Base-by-base conservation (phyloP, 164 flowering plant species). In the Vitis rotundifolia region DNA sequence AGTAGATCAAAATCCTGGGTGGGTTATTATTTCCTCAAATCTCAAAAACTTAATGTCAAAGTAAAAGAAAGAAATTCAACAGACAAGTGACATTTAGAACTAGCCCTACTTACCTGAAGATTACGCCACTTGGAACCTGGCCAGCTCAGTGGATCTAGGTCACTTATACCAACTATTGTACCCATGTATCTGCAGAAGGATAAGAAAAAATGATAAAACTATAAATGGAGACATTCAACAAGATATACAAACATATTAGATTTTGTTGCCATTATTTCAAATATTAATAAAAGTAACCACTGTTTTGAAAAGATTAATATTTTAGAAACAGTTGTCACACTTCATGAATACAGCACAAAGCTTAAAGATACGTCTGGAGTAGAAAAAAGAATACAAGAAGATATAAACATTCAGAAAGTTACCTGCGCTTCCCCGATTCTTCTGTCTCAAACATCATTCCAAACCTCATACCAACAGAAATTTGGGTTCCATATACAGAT, bases 361-460 rank as follows among this genome's bases (percentile, higher is more conserved):
- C n/a, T 53, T 53, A 53, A 22, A 22, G 26, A 22, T 22, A 22
- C 2, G 26, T 14, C 14, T 13, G 4, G 19, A 15, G 8, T 14
- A n/a, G 5, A n/a, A 63, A 3, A 37, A 10, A 31, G 1, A 31
- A 14, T 10, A 16, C 1, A 49, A 15, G 51, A 50, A 37, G 60
- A 48, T 11, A 14, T 29, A 31, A n/a, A 1, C n/a, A 13, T 12
- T 8, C 2, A 71, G 63, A 72, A 66, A 50, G 54, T 55, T 88
- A 92, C 99, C 99, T 87, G 76, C 99, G 89, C 71, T 93, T 96
- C 48, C 95, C 83, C 4, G 98, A 96, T 81, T 96, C 99, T 75
- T 93, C 99, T 11, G 97, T 93, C 75, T 95, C 99, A 86, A 95
- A 93, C 99, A 95, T 93, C 98, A 96, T 96, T 26, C 97, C 99